Base-by-base conservation (phyloP, 176 grass and related monocot species). In the Puccinellia tenuiflora region DNA sequence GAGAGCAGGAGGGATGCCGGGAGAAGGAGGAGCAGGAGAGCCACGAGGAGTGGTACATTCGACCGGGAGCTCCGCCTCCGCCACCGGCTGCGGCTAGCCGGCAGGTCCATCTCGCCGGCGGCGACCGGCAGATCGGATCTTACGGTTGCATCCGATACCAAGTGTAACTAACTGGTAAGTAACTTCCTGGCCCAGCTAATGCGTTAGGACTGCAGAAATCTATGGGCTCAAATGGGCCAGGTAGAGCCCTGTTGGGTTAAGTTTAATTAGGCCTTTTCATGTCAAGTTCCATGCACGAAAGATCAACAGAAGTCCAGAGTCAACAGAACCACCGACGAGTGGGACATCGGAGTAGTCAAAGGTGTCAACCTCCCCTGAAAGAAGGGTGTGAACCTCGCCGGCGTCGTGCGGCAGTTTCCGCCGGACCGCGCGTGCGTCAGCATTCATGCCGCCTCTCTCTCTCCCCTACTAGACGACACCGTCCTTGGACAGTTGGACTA, bases 51-150 rank as follows among this genome's bases (percentile, higher is more conserved):
- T 4, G 74, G 86, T 42, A 79, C 65, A 75, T 87, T 77, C 59
- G 87, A 82, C 67, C 87, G 82, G 24, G 84, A 83, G 79, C 87
- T 88, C 53, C 91, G 80, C 87, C 73, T 92, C 68, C 93, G 88
- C 91, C 93, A 99, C 80, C 93, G 85, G 79, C 85, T 56, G 14
- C 87, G 80, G 80, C 22, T 89, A 69, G 71, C 84, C 60, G 81
- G 54, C 82, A 86, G 65, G 76, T 94, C 81, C 92, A 92, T 92
- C 29, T 70, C 82, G 74, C 54, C 73, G 57, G 55, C 67, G 74
- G 47, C 73, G 37, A 31, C 5, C 18, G 9, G 60, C 16, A 70
- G 38, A 83, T 74, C 13, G 37, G 55, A 68, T 80, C 83, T 69
- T 59, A 72, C 59, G 21, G 76, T 77, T 77, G 51, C 54, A 77